Percentiles rank a stretch among this genome's conserved stretches.
phyloP scores from a whole-genome alignment of 345 rosid genomes.

The Arabidopsis suecica region DNA sequence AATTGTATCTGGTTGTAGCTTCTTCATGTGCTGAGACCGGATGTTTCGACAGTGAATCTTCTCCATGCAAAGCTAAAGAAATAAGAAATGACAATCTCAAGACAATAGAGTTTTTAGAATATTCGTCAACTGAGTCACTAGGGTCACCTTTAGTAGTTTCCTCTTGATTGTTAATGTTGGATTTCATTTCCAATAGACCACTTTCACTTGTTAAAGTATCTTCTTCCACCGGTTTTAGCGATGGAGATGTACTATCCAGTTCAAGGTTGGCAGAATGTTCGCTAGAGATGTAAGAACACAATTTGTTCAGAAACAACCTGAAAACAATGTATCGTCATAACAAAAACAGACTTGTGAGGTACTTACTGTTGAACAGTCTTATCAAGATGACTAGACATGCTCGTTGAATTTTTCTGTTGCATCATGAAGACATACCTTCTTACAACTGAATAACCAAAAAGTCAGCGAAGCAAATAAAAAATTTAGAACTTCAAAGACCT shows the following conservation, averaged over 20 bases:
- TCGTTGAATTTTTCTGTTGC: constrained; percentile 12
- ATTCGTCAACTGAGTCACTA: background rate
- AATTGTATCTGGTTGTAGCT: constrained; percentile 9
- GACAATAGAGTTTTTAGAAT: background rate
- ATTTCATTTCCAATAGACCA: background rate
- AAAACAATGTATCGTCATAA: background rate
- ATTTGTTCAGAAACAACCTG: background rate
- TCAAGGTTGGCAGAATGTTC: constrained; percentile 3
- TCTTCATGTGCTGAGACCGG: constrained; percentile 5
- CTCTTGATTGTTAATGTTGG: constrained; percentile 8
- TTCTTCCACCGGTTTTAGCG: background rate
- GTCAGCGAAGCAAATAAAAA: background rate
- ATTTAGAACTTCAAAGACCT: constrained; percentile 13
- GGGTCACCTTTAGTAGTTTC: constrained; percentile 16
- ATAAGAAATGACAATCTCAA: constrained; percentile 9
- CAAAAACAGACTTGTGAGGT: background rate
- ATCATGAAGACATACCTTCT: constrained; percentile 7
- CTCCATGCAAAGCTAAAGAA: constrained; percentile 11
- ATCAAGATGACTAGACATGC: constrained; percentile 8
- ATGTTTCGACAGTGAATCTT: background rate
- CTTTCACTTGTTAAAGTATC: background rate
- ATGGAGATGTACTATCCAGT: background rate
- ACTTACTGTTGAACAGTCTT: constrained; percentile 20
- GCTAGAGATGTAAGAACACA: constrained; percentile 2
- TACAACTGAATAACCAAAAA: background rate